phyloP scores from a whole-genome alignment of 83 land plant genomes.

The Diphasiastrum complanatum region DNA sequence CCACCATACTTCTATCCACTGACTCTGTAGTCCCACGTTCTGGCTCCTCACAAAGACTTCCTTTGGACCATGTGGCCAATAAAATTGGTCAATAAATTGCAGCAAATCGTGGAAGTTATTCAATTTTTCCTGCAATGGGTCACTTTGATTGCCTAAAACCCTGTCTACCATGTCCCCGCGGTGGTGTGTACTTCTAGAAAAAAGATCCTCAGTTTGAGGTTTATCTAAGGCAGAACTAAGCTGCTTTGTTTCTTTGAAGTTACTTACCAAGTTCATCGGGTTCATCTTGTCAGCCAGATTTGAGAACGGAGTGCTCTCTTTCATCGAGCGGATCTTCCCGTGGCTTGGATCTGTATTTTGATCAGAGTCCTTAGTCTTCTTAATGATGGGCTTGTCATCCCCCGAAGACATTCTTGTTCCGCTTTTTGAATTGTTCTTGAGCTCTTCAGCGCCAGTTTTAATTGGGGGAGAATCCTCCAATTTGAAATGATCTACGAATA shows the following conservation, averaged over 20 bases:
- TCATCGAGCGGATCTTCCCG: too few relatives aligned
- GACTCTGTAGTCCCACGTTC: conserved; percentile 86
- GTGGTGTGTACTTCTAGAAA: too few relatives aligned
- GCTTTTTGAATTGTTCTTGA: neutral
- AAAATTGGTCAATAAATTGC: conserved; percentile 49
- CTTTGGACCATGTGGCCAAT: conserved; percentile 68
- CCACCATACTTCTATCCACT: conserved; percentile 99
- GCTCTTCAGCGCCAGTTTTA: neutral
- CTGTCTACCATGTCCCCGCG: neutral
- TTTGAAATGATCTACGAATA: conserved; percentile 71
- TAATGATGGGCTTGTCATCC: too few relatives aligned
- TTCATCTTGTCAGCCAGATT: too few relatives aligned
- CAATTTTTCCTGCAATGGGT: conserved; percentile 21
- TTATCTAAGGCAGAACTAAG: too few relatives aligned
- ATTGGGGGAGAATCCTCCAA: neutral
- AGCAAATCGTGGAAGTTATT: conserved; percentile 41
- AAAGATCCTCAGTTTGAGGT: too few relatives aligned
- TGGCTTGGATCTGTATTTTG: too few relatives aligned
- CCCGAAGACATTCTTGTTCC: neutral
- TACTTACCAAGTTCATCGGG: too few relatives aligned
- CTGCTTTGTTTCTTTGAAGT: too few relatives aligned
- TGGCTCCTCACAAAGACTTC: conserved; percentile 68
- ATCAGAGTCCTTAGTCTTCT: too few relatives aligned
- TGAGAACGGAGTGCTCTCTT: too few relatives aligned
- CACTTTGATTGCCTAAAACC: neutral